These are phyloP conservation scores for Fusarium xyrophilum DNA, from an alignment of 2,329 filamentous ascomycete species.

Conservation along the genomic window DNA sequence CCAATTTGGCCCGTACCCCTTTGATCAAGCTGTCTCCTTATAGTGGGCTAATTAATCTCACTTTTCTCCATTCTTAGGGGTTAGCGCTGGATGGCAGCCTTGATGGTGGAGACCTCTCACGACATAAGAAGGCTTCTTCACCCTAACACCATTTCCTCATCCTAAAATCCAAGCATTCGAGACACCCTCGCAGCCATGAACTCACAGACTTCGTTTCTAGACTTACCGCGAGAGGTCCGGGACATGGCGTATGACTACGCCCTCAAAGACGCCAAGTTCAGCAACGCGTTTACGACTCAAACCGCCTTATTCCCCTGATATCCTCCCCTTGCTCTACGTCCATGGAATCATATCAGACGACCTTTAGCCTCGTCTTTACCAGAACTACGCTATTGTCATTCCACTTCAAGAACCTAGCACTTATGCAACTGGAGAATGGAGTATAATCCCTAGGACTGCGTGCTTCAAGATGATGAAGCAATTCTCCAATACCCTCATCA, in stretches of 20 bases:
- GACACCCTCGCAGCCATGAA: not conserved
- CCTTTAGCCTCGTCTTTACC: not conserved
- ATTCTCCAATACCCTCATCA: not conserved
- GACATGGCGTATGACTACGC: not conserved
- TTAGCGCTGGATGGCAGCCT: not conserved
- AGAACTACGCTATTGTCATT: not conserved
- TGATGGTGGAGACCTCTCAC: not conserved
- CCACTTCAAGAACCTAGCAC: not conserved
- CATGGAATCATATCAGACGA: not conserved
- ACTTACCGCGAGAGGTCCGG: not conserved
- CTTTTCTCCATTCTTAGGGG: not conserved
- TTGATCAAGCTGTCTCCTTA: fast-evolving
- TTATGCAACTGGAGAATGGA: not conserved
- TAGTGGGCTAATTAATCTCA: not conserved
- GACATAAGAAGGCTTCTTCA: not conserved
- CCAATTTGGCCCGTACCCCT: not conserved
- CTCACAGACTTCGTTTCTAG: not conserved
- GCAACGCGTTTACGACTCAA: not conserved
- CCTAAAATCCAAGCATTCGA: fast-evolving
- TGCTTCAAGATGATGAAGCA: constrained; percentile 1
- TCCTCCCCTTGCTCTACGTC: not conserved
- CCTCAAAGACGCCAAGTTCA: not conserved
- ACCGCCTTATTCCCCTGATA: not conserved
- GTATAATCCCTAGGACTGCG: fast-evolving
- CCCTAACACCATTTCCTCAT: too few relatives aligned